Evolutionary conservation across 176 grass and related monocot genomes (phyloP).

Genomic region (Zea mays): DNA sequence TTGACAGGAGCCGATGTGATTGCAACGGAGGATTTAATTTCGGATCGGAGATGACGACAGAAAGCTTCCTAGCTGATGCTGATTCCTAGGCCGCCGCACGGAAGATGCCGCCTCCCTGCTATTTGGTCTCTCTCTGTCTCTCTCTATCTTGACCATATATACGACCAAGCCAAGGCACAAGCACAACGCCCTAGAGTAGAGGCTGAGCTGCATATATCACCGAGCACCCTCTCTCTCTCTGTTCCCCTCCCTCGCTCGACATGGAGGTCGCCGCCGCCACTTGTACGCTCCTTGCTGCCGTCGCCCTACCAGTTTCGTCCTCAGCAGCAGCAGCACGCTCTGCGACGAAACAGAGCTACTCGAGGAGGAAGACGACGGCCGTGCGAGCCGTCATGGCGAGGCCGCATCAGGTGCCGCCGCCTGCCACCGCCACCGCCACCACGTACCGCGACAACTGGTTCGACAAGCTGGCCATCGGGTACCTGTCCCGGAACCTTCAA

Average conservation of each 20-base stretch:
- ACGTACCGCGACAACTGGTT: slow-evolving; percentile 83
- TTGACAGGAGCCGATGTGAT: too few relatives aligned
- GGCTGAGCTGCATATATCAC: not conserved
- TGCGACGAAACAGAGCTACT: not conserved
- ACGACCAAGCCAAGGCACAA: not conserved
- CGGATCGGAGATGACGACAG: too few relatives aligned
- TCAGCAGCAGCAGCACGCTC: not conserved
- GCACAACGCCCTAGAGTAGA: not conserved
- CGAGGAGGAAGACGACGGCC: not conserved
- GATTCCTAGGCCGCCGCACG: slow-evolving; percentile 49
- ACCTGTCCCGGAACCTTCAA: slow-evolving; percentile 72
- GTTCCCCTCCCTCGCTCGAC: not conserved
- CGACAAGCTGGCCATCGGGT: slow-evolving; percentile 73
- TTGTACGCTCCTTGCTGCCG: slow-evolving; percentile 19
- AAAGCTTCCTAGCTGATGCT: not conserved
- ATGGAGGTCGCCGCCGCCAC: slow-evolving; percentile 39
- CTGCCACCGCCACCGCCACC: not conserved
- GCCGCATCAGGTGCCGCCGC: not conserved
- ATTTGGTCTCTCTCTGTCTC: slow-evolving; percentile 23
- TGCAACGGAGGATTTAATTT: too few relatives aligned
- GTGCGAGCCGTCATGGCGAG: slow-evolving; percentile 41
- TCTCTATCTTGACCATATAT: not conserved
- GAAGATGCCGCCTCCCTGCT: slow-evolving; percentile 35
- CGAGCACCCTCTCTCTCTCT: not conserved
- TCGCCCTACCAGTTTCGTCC: not conserved